Percentiles rank a stretch among this genome's conserved stretches.
Evolutionary conservation across 495 filamentous ascomycete genomes (phyloP).

Genomic region (Hypoxylon perforatum): DNA sequence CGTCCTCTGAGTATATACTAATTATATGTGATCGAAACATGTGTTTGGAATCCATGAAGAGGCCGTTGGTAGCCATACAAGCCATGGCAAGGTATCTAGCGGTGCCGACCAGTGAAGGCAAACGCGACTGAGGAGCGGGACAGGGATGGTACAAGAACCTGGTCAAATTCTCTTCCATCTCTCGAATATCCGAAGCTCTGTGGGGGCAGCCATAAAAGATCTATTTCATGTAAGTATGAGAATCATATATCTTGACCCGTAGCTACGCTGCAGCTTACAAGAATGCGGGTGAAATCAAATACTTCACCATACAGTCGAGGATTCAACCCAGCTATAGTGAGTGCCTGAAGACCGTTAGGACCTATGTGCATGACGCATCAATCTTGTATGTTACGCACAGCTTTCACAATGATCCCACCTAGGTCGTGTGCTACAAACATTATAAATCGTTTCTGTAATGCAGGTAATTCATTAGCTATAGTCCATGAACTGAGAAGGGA

Average conservation of each 20-base stretch:
- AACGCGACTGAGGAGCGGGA: too few relatives aligned
- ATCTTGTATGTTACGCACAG: constrained; percentile 15
- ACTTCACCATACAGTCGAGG: constrained; percentile 10
- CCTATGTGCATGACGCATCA: background rate
- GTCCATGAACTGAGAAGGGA: background rate
- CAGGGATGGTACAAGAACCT: background rate
- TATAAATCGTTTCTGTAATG: constrained; percentile 10
- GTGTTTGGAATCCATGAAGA: constrained; percentile 15
- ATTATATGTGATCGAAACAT: constrained; percentile 8
- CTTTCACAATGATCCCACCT: constrained; percentile 31
- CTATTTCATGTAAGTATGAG: constrained; percentile 1
- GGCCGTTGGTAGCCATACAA: constrained; percentile 18
- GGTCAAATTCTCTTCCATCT: constrained; percentile 23
- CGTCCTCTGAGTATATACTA: constrained; percentile 11
- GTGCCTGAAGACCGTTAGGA: too few relatives aligned
- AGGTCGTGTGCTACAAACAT: constrained; percentile 30
- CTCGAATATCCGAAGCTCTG: background rate
- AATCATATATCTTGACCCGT: background rate
- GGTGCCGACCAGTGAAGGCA: background rate
- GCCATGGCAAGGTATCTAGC: constrained; percentile 12
- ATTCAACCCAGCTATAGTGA: constrained; percentile 9
- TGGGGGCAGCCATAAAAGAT: constrained; percentile 32
- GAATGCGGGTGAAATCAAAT: constrained; percentile 13
- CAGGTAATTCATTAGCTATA: background rate
- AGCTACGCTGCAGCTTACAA: constrained; percentile 5